Evolutionary conservation across 75 land plant genomes (phyloP).

Genomic region (Larix kaempferi): DNA sequence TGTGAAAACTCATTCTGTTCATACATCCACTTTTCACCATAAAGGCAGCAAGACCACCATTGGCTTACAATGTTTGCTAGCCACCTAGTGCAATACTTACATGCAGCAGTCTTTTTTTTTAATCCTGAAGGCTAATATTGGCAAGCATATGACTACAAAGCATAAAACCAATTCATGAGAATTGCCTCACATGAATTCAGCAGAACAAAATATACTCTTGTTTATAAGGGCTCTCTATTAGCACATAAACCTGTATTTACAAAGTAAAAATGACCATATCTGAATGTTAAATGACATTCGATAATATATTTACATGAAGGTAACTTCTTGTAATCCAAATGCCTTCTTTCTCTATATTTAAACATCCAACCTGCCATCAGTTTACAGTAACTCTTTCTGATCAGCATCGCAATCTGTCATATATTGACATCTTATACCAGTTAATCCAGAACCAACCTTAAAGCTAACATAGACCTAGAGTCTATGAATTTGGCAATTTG

Average conservation of each 20-base stretch:
- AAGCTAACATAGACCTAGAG: not conserved
- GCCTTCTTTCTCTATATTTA: not conserved
- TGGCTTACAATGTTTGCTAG: not conserved
- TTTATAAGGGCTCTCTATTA: not conserved
- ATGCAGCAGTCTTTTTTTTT: not conserved
- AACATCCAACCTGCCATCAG: not conserved
- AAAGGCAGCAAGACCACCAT: not conserved
- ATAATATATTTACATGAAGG: not conserved
- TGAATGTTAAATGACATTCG: not conserved
- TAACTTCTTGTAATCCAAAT: not conserved
- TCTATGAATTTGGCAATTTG: not conserved
- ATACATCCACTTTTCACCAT: no score
- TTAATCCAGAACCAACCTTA: not conserved
- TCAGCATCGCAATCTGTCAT: not conserved
- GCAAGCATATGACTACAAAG: not conserved
- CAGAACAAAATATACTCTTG: not conserved
- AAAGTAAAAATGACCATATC: not conserved
- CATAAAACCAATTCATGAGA: not conserved
- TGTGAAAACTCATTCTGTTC: not conserved
- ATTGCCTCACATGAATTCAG: not conserved
- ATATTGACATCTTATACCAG: not conserved
- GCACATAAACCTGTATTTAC: not conserved
- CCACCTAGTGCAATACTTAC: no score
- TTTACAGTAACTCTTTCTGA: not conserved
- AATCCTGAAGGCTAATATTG: not conserved